A percentile compares a stretch with the other conserved stretches of the same genome.
Conservation (phyloP, 169 alveolate species). For the Plasmodium reichenowi region DNA sequence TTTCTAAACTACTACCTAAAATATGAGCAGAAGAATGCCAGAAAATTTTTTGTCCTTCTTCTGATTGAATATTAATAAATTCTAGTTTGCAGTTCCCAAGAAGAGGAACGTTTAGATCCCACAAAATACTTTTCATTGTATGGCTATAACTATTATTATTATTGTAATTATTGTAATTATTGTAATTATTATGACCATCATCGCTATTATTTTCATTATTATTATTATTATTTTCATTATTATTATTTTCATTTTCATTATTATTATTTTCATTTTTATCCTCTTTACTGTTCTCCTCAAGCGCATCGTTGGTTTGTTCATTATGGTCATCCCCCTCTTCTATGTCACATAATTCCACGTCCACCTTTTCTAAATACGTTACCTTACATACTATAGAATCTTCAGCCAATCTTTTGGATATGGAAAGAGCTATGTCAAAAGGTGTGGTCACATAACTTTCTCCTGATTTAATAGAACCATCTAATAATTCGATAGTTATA, state of each 20-base stretch:
- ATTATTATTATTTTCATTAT: conserved; percentile 74
- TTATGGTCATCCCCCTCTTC: conserved; percentile 82
- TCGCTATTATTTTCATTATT: background rate
- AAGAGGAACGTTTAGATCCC: conserved; percentile 97
- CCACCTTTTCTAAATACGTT: conserved; percentile 80
- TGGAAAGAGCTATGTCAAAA: conserved; percentile 90
- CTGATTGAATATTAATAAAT: conserved; percentile 93
- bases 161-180: background rate
- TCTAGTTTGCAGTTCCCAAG: conserved; percentile 96
- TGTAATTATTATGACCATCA: background rate
- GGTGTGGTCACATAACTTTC: conserved; percentile 93
- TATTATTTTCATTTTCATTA: conserved; percentile 68
- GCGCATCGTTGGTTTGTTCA: conserved; percentile 72
- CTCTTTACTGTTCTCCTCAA: background rate
- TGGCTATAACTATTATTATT: background rate
- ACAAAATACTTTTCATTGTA: conserved; percentile 77
- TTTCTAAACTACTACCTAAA: conserved; percentile 95
- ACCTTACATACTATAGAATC: conserved; percentile 93
- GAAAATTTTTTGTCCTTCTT: conserved; percentile 95
- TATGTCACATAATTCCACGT: conserved; percentile 85
- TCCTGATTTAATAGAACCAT: conserved; percentile 92
- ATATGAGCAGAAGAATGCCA: conserved; percentile 99
- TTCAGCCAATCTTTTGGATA: conserved; percentile 92
- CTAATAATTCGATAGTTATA: conserved; percentile 92
- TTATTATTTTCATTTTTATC: background rate